Evolutionary conservation across 768 basidiomycete genomes (phyloP).

Genomic region (Pulveroboletus ravenelii): DNA sequence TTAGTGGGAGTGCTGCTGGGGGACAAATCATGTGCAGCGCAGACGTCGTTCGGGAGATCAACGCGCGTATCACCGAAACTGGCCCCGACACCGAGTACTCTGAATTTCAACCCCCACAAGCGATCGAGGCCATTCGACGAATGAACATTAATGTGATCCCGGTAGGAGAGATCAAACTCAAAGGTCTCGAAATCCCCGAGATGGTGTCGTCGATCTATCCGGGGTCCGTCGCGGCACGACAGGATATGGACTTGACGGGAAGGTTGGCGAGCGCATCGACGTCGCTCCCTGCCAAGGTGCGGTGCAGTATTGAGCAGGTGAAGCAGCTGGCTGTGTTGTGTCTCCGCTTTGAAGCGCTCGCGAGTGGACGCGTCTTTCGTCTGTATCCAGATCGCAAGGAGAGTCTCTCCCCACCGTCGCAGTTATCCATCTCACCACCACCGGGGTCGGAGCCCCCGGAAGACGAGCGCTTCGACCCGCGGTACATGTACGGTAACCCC

Average conservation of each 20-base stretch:
- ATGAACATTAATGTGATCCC: conserved; percentile 65
- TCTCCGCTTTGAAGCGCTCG: conserved; percentile 74
- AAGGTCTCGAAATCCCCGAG: conserved; percentile 92
- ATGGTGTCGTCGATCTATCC: conserved; percentile 84
- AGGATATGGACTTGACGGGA: conserved; percentile 45
- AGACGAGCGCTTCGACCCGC: conserved; percentile 25
- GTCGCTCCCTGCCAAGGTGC: conserved; percentile 37
- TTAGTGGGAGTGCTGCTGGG: conserved; percentile 77
- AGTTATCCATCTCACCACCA: background rate
- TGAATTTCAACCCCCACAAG: conserved; percentile 49
- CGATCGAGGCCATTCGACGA: conserved; percentile 69
- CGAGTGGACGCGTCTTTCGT: conserved; percentile 57
- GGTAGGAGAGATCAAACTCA: conserved; percentile 90
- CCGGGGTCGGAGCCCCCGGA: conserved; percentile 13
- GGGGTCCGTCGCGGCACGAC: conserved; percentile 61
- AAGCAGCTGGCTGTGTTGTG: conserved; percentile 68
- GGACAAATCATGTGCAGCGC: conserved; percentile 92
- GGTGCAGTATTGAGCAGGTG: conserved; percentile 70
- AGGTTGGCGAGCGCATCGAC: conserved; percentile 10
- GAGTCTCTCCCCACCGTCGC: conserved; percentile 14
- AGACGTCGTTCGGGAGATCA: conserved; percentile 80
- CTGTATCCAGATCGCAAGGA: conserved; percentile 35
- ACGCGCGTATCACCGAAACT: conserved; percentile 50
- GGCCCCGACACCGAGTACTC: conserved; percentile 61
- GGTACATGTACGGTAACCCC: conserved; percentile 55